These are phyloP conservation scores for Boletus sensibilis DNA, from an alignment of 768 basidiomycete species.

Conservation along the genomic window DNA sequence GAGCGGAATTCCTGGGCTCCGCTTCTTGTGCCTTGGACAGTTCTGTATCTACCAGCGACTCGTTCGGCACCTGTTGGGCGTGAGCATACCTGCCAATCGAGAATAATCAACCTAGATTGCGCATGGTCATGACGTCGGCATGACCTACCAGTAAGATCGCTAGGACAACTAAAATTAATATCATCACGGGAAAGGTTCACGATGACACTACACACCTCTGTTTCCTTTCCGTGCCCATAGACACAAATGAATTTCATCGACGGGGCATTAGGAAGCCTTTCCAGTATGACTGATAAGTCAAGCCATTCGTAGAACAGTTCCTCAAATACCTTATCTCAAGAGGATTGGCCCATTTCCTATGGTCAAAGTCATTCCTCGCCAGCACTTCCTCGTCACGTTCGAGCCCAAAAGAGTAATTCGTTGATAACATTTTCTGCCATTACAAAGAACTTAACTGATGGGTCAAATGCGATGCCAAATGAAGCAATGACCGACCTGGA, in stretches of 20 bases:
- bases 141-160: constrained; percentile 81
- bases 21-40: constrained; percentile 46
- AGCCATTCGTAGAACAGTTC: neutral
- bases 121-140: neutral
- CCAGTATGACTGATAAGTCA: neutral
- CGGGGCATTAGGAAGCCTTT: constrained; percentile 82
- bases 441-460: neutral
- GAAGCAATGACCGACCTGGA: constrained; percentile 54
- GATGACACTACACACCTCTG: constrained; percentile 56
- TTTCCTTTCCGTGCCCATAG: constrained; percentile 95
- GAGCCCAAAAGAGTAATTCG: constrained; percentile 88
- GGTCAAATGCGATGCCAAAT: neutral
- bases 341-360: constrained; percentile 90
- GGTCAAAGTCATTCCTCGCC: constrained; percentile 66
- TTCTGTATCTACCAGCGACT: constrained; percentile 45
- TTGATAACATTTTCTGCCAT: constrained; percentile 65
- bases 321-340: constrained; percentile 64
- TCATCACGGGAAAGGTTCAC: neutral
- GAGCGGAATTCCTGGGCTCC: constrained; percentile 42
- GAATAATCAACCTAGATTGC: neutral
- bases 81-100: constrained; percentile 59
- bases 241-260: constrained; percentile 91
- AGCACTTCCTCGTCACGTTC: constrained; percentile 71
- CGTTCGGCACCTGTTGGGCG: constrained; percentile 67
- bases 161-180: constrained; percentile 27